phyloP scores from a whole-genome alignment of 805 yeast species.

The Millerago galiae region DNA sequence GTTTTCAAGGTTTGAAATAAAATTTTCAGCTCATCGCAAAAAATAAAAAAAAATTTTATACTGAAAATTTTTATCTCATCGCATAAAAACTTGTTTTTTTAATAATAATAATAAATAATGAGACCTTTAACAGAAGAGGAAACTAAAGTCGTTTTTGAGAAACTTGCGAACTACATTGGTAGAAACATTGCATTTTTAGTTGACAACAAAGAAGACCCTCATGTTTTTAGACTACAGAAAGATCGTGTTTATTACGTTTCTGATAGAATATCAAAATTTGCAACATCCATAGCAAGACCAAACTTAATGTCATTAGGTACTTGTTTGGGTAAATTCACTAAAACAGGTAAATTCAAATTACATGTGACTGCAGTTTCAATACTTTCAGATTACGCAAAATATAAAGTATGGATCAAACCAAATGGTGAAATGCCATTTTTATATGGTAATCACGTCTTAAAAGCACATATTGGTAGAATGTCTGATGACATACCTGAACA shows the following conservation, averaged over 20 bases:
- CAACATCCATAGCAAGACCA: constrained; percentile 84
- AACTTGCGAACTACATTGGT: constrained; percentile 95
- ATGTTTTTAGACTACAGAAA: constrained; percentile 92
- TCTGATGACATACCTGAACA: constrained; percentile 98
- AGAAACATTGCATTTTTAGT: constrained; percentile 84
- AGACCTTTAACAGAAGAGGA: constrained; percentile 96
- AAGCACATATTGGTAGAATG: constrained; percentile 95
- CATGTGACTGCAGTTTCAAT: constrained; percentile 88
- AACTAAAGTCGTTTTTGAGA: constrained; percentile 92
- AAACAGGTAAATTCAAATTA: constrained; percentile 92
- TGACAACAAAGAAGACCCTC: constrained; percentile 73
- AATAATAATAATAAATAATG: constrained; percentile 37
- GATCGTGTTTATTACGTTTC: constrained; percentile 93
- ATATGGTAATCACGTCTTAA: constrained; percentile 92
- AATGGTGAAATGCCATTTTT: constrained; percentile 98
- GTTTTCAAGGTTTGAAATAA: neutral
- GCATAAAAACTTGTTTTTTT: neutral
- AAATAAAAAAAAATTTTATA: neutral
- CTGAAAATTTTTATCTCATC: constrained; percentile 3
- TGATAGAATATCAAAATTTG: constrained; percentile 74
- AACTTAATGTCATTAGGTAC: constrained; percentile 89
- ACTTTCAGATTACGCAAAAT: constrained; percentile 81
- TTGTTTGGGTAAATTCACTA: constrained; percentile 95
- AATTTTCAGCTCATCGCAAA: constrained; percentile 5
- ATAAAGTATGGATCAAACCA: constrained; percentile 91